Evolutionary conservation across 495 filamentous ascomycete genomes (phyloP), one percentile per base, ranked within the genome.

Genomic region (Oidiodendron maius): DNA sequence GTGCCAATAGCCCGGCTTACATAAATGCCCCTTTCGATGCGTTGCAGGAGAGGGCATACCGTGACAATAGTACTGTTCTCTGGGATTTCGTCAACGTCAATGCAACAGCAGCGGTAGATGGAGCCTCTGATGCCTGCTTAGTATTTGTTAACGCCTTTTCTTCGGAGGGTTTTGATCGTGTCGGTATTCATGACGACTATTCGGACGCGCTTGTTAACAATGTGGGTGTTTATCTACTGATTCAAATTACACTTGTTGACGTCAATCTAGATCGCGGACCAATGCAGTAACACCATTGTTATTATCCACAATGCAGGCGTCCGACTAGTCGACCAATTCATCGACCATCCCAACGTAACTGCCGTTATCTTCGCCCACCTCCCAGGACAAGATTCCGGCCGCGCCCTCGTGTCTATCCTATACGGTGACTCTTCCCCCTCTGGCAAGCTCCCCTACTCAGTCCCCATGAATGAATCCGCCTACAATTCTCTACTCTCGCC

Each of bases 221-320:
- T 20, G 74, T 40, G 10, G 8, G 28, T 32, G n/a, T 32, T 8
- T n/a, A 8, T 32, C 28, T n/a, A 32, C 8, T 32, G 28, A 32
- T 8, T 8, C n/a, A 8, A 8, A 32, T n/a, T 32, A n/a, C n/a
- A 32, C 8, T 32, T 32, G 8, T n/a, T 32, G n/a, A 32, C n/a
- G n/a, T 8, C n/a, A 8, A 32, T 32, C n/a, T 32, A 32, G 28
- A 32, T 86, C 8, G 79, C 82, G 0, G 52, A 63, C 16, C 50
- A 61, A 13, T 83, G 81, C 61, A 68, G 56, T 48, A 81, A 80
- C 60, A 86, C 81, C 15, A 70, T 85, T 30, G 80, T 84, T 0
- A 64, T 85, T 1, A 68, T 78, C 21, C 77, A 85, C 64, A 83
- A 86, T 11, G 75, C 83, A 8, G 88, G 87, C 4, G 77, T 89